Conservation (phyloP, 192 early-diverging fungal genomes). For the Anaeromyces robustus region DNA sequence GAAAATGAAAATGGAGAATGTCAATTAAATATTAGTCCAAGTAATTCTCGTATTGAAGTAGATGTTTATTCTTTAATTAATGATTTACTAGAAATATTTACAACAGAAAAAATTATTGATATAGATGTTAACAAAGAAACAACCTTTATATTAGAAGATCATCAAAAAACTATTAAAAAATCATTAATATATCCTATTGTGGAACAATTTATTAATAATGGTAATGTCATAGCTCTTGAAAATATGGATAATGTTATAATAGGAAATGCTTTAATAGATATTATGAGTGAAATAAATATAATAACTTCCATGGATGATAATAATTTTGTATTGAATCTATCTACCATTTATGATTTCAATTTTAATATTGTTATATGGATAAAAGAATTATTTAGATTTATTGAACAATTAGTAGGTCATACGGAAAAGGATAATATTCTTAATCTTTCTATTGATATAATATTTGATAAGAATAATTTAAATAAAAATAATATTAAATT, state of each 20-base stretch:
- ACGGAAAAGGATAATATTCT: not conserved
- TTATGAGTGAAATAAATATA: not conserved
- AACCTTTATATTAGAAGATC: not conserved
- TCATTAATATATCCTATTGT: not conserved
- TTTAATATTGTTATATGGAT: not conserved
- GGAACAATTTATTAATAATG: not conserved
- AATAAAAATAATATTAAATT: not conserved
- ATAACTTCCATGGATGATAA: not conserved
- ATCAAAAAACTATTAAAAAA: not conserved
- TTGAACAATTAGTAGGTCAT: not conserved
- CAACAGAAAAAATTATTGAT: not conserved
- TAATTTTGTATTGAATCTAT: not conserved
- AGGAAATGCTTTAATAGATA: not conserved
- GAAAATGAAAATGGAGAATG: no score
- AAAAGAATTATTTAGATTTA: not conserved
- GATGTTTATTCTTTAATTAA: no score
- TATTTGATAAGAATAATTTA: not conserved
- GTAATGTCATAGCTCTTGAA: not conserved
- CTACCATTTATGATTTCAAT: not conserved
- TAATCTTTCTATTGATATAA: not conserved
- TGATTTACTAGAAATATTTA: no score
- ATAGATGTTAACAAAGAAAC: not conserved
- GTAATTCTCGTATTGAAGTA: no score
- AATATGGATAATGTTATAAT: not conserved
- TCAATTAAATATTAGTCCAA: no score